Evolutionary conservation across 495 filamentous ascomycete species (phyloP), one percentile per base, ranked within the genome.

Genomic region (Neurospora pannonica): DNA sequence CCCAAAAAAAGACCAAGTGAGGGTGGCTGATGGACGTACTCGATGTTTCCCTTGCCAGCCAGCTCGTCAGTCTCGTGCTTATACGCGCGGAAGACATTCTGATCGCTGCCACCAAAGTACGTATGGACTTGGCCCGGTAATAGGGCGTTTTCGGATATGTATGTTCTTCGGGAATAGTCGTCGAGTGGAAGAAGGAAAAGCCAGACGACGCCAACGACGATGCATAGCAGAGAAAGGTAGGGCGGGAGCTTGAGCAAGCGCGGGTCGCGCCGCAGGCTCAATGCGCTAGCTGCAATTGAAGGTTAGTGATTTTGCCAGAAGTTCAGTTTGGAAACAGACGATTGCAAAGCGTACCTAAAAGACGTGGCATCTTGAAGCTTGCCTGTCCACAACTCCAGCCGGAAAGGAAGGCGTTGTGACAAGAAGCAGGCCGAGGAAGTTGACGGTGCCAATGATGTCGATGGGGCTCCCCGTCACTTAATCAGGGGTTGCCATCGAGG

Each of bases 141-240:
- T 10, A 99, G 90, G 21, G 96, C 96, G 82, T 99, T 99, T 81
- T 99, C 96, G 71, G 95, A 98, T 77, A 99, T 96, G 83, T 99
- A 98, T 13, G 96, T 99, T 67, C 88, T 85, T 75, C 97, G 90
- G 71, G 94, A 97, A 85, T 98, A 97, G 71, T 94, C 88, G 82
- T 99, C 87, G 71, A 98, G 89, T 38, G 96, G 96, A n/a, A 99
- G 90, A 28, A 98, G 87, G 42, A 97, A 89, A 17, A 99, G 90
- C 94, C 94, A 98, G 76, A 88, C 88, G n/a, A 97, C 89, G 70
- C 96, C 96, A 79, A 97, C 88, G 40, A 97, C 71, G 76, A 98
- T 90, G 82, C 92, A 97, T n/a, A 97, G 82, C 67, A 93, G 86
- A 24, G 96, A 98, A 11, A 98, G 82, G 85, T 92, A 93, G 10